Evolutionary conservation across 2,329 filamentous ascomycete genomes (phyloP).

Genomic region (Talaromyces amestolkiae): DNA sequence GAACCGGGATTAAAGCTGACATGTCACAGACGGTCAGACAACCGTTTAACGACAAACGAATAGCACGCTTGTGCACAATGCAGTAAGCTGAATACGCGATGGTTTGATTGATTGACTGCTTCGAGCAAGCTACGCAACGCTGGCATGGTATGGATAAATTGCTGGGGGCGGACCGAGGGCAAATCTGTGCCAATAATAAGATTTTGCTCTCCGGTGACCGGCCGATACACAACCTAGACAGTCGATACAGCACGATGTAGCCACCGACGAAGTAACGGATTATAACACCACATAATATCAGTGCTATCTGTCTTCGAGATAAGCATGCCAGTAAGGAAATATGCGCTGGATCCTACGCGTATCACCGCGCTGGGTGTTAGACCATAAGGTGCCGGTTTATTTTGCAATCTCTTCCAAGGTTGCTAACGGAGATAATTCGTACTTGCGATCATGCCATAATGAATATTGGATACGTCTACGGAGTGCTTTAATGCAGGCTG

Average conservation of each 20-base stretch:
- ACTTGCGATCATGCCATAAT: background rate
- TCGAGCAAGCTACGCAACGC: background rate
- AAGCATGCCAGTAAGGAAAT: background rate
- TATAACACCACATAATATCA: background rate
- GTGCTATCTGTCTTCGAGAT: background rate
- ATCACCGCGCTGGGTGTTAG: background rate
- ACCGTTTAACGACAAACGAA: background rate
- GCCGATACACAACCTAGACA: background rate
- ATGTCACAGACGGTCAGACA: constrained; percentile 1
- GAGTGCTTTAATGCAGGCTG: background rate
- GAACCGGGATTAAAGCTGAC: background rate
- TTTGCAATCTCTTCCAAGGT: background rate
- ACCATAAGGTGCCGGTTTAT: background rate
- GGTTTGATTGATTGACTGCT: background rate
- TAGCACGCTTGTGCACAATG: background rate
- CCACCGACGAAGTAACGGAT: background rate
- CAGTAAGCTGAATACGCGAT: background rate
- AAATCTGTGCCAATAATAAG: background rate
- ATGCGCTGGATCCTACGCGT: background rate
- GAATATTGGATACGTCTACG: background rate
- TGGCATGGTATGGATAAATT: background rate
- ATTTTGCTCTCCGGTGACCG: background rate
- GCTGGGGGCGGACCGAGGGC: background rate
- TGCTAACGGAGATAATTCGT: background rate
- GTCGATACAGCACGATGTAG: background rate